These are phyloP conservation scores for Thalia dealbata DNA, from an alignment of 176 grass and related monocot genomes.

Conservation along the genomic window DNA sequence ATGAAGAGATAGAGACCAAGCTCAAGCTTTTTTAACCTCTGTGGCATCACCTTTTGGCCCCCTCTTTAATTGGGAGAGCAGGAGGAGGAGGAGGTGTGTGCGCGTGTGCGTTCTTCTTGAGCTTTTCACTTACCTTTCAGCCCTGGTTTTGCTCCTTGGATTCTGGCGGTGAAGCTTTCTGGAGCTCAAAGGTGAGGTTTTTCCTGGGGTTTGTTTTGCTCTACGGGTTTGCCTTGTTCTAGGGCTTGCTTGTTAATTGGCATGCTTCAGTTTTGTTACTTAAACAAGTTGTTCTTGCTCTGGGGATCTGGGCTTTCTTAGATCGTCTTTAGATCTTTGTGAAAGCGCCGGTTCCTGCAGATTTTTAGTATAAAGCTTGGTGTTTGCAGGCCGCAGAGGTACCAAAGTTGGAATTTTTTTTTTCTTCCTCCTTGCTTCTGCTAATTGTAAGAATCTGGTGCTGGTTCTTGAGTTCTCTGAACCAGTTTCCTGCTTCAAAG, in stretches of 20 bases:
- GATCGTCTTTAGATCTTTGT: not conserved
- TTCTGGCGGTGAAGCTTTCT: not conserved
- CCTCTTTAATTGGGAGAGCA: not conserved
- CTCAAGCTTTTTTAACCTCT: not conserved
- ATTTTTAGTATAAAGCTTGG: not conserved
- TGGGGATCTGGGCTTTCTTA: conserved; percentile 6
- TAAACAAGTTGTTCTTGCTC: not conserved
- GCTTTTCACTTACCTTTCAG: not conserved
- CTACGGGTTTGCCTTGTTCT: not conserved
- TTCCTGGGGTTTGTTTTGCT: not conserved
- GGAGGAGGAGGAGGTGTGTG: not conserved
- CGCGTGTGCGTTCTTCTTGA: not conserved
- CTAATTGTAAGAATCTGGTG: not conserved
- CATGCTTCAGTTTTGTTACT: not conserved
- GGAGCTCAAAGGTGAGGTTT: not conserved
- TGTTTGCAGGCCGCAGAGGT: not conserved
- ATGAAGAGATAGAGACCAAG: not conserved
- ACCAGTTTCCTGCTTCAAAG: not conserved
- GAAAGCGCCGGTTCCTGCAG: not conserved
- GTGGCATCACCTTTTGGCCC: not conserved
- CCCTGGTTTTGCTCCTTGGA: conserved; percentile 9
- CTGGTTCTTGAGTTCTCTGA: not conserved
- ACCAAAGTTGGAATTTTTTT: conserved; percentile 8
- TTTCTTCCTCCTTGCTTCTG: not conserved
- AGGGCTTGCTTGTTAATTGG: not conserved